Evolutionary conservation across 148 eudicot genomes (phyloP).

Genomic region (Talinum fruticosum): DNA sequence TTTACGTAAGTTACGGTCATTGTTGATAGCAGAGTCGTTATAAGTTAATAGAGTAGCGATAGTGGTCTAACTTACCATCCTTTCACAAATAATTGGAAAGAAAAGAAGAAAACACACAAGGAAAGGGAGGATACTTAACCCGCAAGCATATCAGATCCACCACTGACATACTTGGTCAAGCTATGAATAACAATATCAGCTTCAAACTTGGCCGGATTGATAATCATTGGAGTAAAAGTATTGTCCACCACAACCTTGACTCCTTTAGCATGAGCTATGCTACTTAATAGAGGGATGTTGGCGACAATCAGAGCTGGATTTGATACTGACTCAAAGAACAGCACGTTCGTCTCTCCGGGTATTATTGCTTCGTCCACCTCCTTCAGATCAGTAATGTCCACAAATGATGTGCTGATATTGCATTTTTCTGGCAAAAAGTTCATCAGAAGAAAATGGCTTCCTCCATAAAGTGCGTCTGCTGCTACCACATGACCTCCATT

Average conservation of each 20-base stretch:
- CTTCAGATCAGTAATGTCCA: background rate
- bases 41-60: too few relatives aligned
- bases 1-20: too few relatives aligned
- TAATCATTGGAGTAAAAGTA: slow-evolving; percentile 5
- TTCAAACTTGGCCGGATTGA: background rate
- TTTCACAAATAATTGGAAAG: background rate
- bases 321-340: background rate
- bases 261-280: background rate
- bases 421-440: background rate
- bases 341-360: background rate
- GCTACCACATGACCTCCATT: slow-evolving; percentile 5
- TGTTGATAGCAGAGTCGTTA: too few relatives aligned
- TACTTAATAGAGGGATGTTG: background rate
- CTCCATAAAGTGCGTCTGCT: background rate
- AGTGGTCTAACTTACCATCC: too few relatives aligned
- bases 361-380: background rate
- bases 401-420: background rate
- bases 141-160: background rate
- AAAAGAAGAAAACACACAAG: background rate
- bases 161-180: slow-evolving; percentile 11
- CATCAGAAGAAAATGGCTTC: background rate
- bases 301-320: background rate
- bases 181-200: slow-evolving; percentile 10
- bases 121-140: background rate
- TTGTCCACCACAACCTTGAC: slow-evolving; percentile 3